Base-by-base conservation (phyloP, 805 yeast genomes). In the Yamadazyma sp. region DNA sequence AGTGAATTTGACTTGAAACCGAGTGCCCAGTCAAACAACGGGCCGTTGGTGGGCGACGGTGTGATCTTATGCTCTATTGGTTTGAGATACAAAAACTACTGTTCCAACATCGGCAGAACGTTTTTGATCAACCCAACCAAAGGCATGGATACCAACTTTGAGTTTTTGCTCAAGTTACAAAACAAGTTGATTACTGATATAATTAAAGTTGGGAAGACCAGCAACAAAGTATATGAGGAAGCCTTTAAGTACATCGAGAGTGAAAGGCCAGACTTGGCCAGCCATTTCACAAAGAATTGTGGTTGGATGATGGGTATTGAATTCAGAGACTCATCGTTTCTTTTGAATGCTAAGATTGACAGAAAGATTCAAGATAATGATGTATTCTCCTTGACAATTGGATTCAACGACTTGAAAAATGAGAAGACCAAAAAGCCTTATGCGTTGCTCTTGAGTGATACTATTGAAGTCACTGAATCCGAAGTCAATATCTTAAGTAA, bases 261-360 rank as follows among this genome's bases (percentile, higher is more conserved):
- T 12, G 60, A 71, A 13, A 78, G 78, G 42, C 85, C 95, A 2
- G 86, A 80, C 14, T 66, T 91, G 50, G 79, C 70, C 23, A 54
- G 65, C 17, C 67, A 76, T 50, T 83, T 89, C 48, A 73, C 89
- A 33, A 84, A 84, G 54, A 86, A 86, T 52, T 75, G 82, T 46
- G 98, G 98, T 37, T 86, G 93, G 76, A 70, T 86, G 40, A 82
- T 86, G 40, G 98, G 98, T 42, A 74, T 91, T 44, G 96, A 88
- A 53, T 87, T 86, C 54, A 76, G 95, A 61, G 96, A 89, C 59
- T 73, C 90, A 0, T 67, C 82, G 2, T 78, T 85, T 46, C 71
- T 88, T 12, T 66, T 91, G 37, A 85, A 84, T 53, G 71, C 77
- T 17, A 89, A 85, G 52, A 84, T 79, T 57, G 84, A 82, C 26